These are phyloP conservation scores for Penicillium sp. DNA, from an alignment of 2,329 filamentous ascomycete genomes.

Conservation along the genomic window DNA sequence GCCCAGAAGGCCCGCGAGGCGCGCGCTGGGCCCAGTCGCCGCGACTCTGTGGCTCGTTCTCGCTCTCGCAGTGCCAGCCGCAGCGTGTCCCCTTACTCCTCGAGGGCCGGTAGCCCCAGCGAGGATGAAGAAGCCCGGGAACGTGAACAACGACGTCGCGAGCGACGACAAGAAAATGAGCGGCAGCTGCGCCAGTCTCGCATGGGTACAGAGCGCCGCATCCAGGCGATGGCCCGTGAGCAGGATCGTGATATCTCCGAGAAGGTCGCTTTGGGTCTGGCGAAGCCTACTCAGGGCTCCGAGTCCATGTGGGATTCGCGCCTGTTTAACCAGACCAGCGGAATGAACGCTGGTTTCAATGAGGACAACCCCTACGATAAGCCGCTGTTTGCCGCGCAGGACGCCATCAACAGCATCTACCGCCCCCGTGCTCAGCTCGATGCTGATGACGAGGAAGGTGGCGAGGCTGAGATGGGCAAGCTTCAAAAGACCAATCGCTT, in stretches of 20 bases:
- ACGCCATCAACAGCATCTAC: constrained; percentile 94
- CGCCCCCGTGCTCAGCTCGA: constrained; percentile 74
- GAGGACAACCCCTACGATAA: constrained; percentile 98
- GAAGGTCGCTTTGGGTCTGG: constrained; percentile 91
- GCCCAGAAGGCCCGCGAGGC: constrained; percentile 93
- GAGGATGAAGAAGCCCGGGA: constrained; percentile 76
- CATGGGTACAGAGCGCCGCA: constrained; percentile 90
- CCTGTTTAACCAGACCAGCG: constrained; percentile 91
- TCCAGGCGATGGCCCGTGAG: constrained; percentile 92
- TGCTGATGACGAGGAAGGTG: constrained; percentile 78
- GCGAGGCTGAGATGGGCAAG: constrained; percentile 81
- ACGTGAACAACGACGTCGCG: constrained; percentile 76
- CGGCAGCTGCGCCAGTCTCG: constrained; percentile 89
- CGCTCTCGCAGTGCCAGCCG: constrained; percentile 53
- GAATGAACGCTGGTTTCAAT: constrained; percentile 91
- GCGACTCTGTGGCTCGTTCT: constrained; percentile 51
- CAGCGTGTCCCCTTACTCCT: constrained; percentile 52
- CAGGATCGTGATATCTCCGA: constrained; percentile 97
- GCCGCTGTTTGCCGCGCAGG: constrained; percentile 92
- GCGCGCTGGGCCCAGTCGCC: constrained; percentile 61
- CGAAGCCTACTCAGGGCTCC: constrained; percentile 88
- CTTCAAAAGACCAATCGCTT: constrained; percentile 87
- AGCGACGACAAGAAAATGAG: constrained; percentile 81
- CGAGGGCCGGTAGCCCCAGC: constrained; percentile 54
- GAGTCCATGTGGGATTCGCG: constrained; percentile 98